Evolutionary conservation across 345 rosid species (phyloP).

Genomic region (Leavenworthia alabamica): DNA sequence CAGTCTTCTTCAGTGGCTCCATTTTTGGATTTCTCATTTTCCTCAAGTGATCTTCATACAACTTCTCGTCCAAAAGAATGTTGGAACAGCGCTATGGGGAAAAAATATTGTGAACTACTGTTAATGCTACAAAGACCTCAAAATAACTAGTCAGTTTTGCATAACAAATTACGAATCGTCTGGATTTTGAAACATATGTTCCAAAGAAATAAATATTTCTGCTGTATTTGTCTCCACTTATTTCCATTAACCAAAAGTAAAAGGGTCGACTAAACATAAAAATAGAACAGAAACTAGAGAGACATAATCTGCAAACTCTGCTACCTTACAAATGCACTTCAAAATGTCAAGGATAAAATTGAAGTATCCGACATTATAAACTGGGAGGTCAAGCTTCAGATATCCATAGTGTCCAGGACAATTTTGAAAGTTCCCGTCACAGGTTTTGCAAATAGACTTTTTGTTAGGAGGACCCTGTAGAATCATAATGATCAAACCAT

Average conservation of each 20-base stretch:
- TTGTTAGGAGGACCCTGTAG: constrained; percentile 88
- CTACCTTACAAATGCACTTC: constrained; percentile 94
- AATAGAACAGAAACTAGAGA: constrained; percentile 6
- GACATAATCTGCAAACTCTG: constrained; percentile 1
- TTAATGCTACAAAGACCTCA: too few relatives aligned
- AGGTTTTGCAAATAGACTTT: constrained; percentile 49
- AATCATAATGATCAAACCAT: constrained; percentile 7
- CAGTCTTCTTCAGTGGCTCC: constrained; percentile 63
- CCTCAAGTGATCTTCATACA: constrained; percentile 43
- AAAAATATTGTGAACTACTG: constrained; percentile 22
- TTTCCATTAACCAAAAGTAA: too few relatives aligned
- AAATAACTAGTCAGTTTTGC: constrained; percentile 6
- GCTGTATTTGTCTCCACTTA: too few relatives aligned
- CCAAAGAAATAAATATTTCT: not conserved
- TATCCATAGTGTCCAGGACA: constrained; percentile 97
- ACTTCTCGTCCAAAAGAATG: constrained; percentile 60
- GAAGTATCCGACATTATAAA: constrained; percentile 72
- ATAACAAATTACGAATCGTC: not conserved
- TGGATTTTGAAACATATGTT: not conserved
- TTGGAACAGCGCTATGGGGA: constrained; percentile 63
- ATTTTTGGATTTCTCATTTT: constrained; percentile 67
- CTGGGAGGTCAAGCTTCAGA: constrained; percentile 73
- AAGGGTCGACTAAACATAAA: constrained; percentile 10
- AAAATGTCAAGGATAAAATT: constrained; percentile 59
- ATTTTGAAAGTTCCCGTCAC: constrained; percentile 47